A percentile compares a stretch with the other conserved stretches of the same genome.
Conservation (phyloP, 2,329 filamentous ascomycete genomes). For the Beauveria scarabaeidicola region DNA sequence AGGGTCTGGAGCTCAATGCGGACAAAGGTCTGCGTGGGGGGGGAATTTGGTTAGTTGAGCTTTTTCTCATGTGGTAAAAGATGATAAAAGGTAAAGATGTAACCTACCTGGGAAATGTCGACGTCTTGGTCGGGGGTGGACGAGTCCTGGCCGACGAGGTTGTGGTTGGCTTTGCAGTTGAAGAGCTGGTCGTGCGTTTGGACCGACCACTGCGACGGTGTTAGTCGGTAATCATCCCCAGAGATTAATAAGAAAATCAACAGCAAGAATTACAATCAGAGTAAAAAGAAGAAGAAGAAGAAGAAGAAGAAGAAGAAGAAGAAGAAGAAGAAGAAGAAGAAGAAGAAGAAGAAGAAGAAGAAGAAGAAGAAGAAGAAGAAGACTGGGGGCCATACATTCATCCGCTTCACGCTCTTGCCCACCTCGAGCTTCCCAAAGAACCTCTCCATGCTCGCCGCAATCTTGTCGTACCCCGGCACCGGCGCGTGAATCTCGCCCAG, state of each 20-base stretch:
- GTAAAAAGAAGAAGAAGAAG: neutral
- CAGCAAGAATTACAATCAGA: neutral
- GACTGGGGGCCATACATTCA: constrained; percentile 31
- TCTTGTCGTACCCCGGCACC: constrained; percentile 47
- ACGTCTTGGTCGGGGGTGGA: constrained; percentile 28
- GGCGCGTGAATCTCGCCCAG: constrained; percentile 42
- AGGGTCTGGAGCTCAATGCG: constrained; percentile 45
- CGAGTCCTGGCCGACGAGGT: constrained; percentile 23
- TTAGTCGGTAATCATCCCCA: too few relatives aligned
- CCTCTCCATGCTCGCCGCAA: constrained; percentile 45
- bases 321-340: neutral
- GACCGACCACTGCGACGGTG: constrained; percentile 35
- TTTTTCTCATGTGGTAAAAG: too few relatives aligned
- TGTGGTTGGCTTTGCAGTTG: constrained; percentile 29
- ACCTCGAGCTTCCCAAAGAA: constrained; percentile 41
- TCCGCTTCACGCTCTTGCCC: constrained; percentile 40
- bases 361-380: neutral
- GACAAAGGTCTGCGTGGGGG: constrained; percentile 21
- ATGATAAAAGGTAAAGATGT: neutral
- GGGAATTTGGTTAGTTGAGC: too few relatives aligned
- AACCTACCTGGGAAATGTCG: constrained; percentile 28
- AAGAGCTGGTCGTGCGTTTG: constrained; percentile 36
- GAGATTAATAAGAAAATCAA: neutral
- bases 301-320: neutral
- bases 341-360: neutral